Base-by-base conservation (phyloP, 371 early-diverging fungal species). In the Mucor circinelloides region DNA sequence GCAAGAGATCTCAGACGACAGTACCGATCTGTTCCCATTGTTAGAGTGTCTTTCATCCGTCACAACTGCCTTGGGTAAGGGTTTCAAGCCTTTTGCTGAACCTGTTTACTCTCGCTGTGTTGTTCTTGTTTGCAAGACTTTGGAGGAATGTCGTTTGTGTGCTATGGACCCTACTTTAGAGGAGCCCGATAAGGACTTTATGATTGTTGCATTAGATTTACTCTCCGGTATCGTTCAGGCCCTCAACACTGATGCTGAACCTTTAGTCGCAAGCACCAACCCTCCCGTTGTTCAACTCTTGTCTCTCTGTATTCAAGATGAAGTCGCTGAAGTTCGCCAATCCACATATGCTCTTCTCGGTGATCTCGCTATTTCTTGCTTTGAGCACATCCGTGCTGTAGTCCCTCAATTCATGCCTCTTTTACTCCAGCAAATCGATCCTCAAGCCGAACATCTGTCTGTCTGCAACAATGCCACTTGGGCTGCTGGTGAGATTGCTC, bases 321-420 rank as follows among this genome's bases (percentile, higher is more conserved):
- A 84, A 5, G 84, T 87, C 31, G 81, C 91, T 15, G 94, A 96
- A 63, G 95, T 97, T 21, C 90, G 93, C 55, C 96, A 96, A 78
- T 93, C 94, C n/a, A 92, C 98, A 30, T 96, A 91, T 78, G 97
- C 97, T 8, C 87, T 97, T 54, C 80, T 97, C 36, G 98, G 98
- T 36, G 98, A 97, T 76, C 83, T 97, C 66, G 89, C 95, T 8
- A 93, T 94, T 64, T 85, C 88, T 60, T 88, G 90, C 64, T 96
- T 93, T 77, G 74, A 79, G 56, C 88, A 90, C 36, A 80, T 97
- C 15, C 85, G 83, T 63, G 90, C 93, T 12, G 89, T 87, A 67
- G 73, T 97, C 63, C 85, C 87, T 55, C 86, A 85, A 38, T 84
- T 94, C 71, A 86, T 96, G 87, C 88, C 87, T 54, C 85, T 88